phyloP scores from a whole-genome alignment of 352 stramenopile species.

The Phytophthora agathidicida region DNA sequence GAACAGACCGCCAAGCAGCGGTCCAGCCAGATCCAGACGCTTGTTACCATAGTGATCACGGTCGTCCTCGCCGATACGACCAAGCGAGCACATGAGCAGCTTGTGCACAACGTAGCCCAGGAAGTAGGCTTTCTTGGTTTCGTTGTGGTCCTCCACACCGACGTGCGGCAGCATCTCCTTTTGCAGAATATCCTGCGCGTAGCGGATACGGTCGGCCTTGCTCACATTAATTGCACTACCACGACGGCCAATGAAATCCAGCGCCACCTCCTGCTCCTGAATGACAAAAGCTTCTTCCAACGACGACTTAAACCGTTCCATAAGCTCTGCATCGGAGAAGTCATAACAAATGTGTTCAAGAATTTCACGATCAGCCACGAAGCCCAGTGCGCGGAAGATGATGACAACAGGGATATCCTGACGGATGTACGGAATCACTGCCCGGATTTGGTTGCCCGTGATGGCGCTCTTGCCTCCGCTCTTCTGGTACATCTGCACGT shows the following conservation, averaged over 20 bases:
- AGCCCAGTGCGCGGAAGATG: constrained; percentile 98
- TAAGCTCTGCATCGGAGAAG: constrained; percentile 98
- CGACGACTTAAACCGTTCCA: constrained; percentile 98
- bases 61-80: constrained; percentile 98
- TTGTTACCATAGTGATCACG: constrained; percentile 99
- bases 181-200: constrained; percentile 98
- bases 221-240: constrained; percentile 95
- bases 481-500: constrained; percentile 99
- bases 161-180: constrained; percentile 99
- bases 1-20: constrained; percentile 98
- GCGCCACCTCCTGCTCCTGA: constrained; percentile 96
- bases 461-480: constrained; percentile 93
- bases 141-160: constrained; percentile 97
- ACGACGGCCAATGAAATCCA: constrained; percentile 99
- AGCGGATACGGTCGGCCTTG: constrained; percentile 98
- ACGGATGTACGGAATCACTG: constrained; percentile 98
- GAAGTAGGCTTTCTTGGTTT: constrained; percentile 98
- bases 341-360: constrained; percentile 99
- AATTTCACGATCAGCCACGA: constrained; percentile 97
- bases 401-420: constrained; percentile 99
- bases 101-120: constrained; percentile 99
- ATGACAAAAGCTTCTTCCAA: constrained; percentile 99
- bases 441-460: constrained; percentile 98
- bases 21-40: constrained; percentile 98
- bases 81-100: constrained; percentile 98